These are phyloP conservation scores for Arthrobotrys entomopaga DNA, from an alignment of 2,329 filamentous ascomycete genomes.

Conservation along the genomic window DNA sequence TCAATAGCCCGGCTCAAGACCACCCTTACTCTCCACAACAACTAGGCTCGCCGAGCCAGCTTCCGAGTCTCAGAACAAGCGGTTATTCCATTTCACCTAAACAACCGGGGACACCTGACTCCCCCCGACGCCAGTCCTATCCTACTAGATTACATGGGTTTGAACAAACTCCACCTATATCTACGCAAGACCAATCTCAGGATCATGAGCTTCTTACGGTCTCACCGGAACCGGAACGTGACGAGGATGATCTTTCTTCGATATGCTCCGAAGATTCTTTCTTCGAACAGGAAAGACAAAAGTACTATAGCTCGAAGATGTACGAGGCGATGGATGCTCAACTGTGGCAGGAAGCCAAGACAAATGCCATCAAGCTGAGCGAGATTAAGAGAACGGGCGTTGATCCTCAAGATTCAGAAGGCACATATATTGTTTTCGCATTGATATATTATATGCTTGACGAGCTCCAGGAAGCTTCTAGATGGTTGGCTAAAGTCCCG, in stretches of 20 bases:
- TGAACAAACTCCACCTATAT: neutral
- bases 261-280: constrained; percentile 42
- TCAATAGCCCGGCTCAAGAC: neutral
- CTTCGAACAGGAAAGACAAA: constrained; percentile 26
- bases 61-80: neutral
- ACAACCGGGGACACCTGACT: neutral
- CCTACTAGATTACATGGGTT: neutral
- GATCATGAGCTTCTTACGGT: neutral
- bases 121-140: neutral
- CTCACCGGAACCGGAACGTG: constrained; percentile 1
- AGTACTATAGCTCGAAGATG: constrained; percentile 35
- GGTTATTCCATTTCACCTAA: neutral
- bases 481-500: constrained; percentile 20
- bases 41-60: neutral
- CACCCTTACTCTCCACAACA: neutral
- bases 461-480: constrained; percentile 23
- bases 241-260: constrained; percentile 49
- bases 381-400: neutral
- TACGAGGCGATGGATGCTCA: constrained; percentile 2
- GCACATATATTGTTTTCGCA: constrained; percentile 12
- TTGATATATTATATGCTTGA: constrained; percentile 45
- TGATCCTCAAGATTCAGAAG: neutral
- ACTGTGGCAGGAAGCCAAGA: constrained; percentile 38
- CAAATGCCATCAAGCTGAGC: constrained; percentile 18
- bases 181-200: neutral